These are phyloP conservation scores for Nakazawaea molendinolei DNA, from an alignment of 805 yeast genomes.

Conservation along the genomic window DNA sequence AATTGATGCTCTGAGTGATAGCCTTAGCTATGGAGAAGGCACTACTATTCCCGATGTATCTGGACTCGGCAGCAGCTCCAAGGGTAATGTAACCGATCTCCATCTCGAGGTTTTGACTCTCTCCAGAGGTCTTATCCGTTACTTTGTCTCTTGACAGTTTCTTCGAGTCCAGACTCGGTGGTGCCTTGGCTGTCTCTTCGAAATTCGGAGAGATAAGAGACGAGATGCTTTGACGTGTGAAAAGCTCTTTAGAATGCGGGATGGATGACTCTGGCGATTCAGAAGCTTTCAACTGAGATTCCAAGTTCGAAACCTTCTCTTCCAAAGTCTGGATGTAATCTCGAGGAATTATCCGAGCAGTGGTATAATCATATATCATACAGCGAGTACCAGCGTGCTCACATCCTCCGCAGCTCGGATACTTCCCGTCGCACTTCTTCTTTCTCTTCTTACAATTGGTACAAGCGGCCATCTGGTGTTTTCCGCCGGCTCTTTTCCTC, in stretches of 20 bases:
- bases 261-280: too few relatives aligned
- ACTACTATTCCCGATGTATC: conserved; percentile 25
- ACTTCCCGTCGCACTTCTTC: conserved; percentile 44
- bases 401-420: conserved; percentile 42
- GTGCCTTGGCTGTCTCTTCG: too few relatives aligned
- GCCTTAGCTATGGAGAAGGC: conserved; percentile 27
- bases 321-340: conserved; percentile 39
- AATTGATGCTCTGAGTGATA: conserved; percentile 20
- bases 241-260: too few relatives aligned
- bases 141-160: neutral
- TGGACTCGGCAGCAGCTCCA: conserved; percentile 23
- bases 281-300: too few relatives aligned
- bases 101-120: conserved; percentile 18
- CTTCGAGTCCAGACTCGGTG: too few relatives aligned
- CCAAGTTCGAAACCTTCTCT: conserved; percentile 17
- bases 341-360: conserved; percentile 41
- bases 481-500: conserved; percentile 15
- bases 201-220: too few relatives aligned
- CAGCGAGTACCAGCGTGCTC: conserved; percentile 33
- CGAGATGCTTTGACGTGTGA: too few relatives aligned
- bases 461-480: conserved; percentile 40
- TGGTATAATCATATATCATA: conserved; percentile 39
- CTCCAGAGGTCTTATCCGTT: too few relatives aligned
- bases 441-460: conserved; percentile 42
- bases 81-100: conserved; percentile 25